These are phyloP conservation scores for Termitomyces sp. DNA, from an alignment of 768 basidiomycete genomes.

Conservation along the genomic window DNA sequence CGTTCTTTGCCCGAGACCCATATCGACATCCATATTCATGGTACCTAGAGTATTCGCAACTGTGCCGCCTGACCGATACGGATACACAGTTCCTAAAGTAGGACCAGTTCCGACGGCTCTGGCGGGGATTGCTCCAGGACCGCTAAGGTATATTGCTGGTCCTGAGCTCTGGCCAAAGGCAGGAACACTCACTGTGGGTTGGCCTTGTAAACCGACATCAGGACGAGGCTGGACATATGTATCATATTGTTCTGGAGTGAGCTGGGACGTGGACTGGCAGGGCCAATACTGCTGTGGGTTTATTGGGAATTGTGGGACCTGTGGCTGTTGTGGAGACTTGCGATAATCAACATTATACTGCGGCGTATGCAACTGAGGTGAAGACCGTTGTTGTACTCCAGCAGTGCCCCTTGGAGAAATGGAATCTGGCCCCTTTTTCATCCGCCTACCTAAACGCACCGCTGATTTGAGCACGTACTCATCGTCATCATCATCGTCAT, in stretches of 20 bases:
- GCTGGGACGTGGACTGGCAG: background rate
- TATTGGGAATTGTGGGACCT: background rate
- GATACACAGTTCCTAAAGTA: background rate
- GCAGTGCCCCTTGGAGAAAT: background rate
- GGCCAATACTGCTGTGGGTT: slow-evolving; percentile 4
- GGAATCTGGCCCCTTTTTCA: background rate
- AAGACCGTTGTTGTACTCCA: background rate
- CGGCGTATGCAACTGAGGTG: background rate
- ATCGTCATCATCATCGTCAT: slow-evolving; percentile 27
- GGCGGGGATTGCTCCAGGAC: background rate
- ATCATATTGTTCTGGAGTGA: background rate
- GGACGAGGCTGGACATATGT: background rate
- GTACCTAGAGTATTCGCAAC: background rate
- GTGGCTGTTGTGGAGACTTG: background rate
- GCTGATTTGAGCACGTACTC: background rate
- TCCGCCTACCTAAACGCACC: background rate
- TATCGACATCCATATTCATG: background rate
- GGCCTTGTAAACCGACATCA: background rate
- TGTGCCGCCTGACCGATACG: background rate
- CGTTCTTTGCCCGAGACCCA: slow-evolving; percentile 1
- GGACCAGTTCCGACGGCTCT: background rate
- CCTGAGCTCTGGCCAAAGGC: background rate
- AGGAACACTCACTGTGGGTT: background rate
- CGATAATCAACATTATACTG: background rate
- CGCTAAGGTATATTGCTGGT: background rate